phyloP scores from a whole-genome alignment of 805 yeast species.

The Suhomyces prunicola region DNA sequence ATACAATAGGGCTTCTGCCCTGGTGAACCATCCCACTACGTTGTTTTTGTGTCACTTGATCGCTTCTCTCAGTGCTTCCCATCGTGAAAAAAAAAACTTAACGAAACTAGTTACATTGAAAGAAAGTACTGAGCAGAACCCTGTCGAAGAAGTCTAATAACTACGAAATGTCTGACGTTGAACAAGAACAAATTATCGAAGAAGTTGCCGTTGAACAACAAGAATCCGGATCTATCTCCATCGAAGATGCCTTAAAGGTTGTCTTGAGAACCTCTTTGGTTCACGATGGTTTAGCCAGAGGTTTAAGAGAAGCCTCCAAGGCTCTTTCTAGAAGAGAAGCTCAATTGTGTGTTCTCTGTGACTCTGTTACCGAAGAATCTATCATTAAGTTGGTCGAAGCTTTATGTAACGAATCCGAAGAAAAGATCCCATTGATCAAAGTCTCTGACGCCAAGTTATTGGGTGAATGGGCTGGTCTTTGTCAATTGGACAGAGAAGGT shows the following conservation, averaged over 20 bases:
- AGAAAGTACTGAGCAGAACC: constrained; percentile 27
- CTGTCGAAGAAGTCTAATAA: constrained; percentile 73
- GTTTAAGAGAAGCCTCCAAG: constrained; percentile 99
- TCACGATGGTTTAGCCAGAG: constrained; percentile 99
- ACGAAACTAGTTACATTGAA: constrained; percentile 4
- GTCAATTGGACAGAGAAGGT: constrained; percentile 99
- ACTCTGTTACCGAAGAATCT: constrained; percentile 96
- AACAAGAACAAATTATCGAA: constrained; percentile 78
- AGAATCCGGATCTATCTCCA: constrained; percentile 85
- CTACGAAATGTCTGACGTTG: constrained; percentile 84
- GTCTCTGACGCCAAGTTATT: constrained; percentile 99
- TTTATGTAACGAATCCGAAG: constrained; percentile 96
- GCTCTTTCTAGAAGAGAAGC: constrained; percentile 98
- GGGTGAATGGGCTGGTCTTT: constrained; percentile 99
- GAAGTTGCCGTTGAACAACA: constrained; percentile 82
- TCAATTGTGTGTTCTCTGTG: constrained; percentile 94
- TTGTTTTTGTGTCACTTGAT: background rate
- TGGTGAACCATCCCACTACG: background rate
- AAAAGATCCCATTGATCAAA: constrained; percentile 96
- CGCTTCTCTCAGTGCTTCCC: background rate
- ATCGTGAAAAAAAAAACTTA: constrained; percentile 5
- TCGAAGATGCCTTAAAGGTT: constrained; percentile 97
- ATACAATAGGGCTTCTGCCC: constrained; percentile 16
- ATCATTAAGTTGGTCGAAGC: constrained; percentile 98
- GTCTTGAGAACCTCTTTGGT: constrained; percentile 97